A percentile compares a stretch with the other conserved stretches of the same genome.
Conservation (phyloP, 1,284 basidiomycete species). For the Omphalotus olearius region DNA sequence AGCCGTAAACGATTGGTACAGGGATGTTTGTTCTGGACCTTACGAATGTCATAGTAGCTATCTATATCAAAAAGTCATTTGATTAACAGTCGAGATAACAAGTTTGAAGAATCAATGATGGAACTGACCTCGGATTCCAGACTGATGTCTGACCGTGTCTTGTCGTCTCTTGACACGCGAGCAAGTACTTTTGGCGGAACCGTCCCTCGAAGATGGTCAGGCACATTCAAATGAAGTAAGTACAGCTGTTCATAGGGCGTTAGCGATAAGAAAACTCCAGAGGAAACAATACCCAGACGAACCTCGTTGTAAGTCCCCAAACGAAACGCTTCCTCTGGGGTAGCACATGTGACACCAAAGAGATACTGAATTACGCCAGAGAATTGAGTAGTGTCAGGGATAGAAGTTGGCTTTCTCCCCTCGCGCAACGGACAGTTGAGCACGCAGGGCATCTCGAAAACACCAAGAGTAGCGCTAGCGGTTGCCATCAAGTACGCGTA, state of each 20-base stretch:
- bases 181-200: constrained; percentile 20
- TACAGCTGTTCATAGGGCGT: constrained; percentile 15
- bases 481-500: neutral
- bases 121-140: constrained; percentile 20
- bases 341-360: constrained; percentile 19
- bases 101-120: too few relatives aligned
- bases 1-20: constrained; percentile 21
- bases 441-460: constrained; percentile 16
- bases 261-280: neutral
- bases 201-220: constrained; percentile 9
- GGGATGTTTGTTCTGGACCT: constrained; percentile 17
- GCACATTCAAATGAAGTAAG: constrained; percentile 17
- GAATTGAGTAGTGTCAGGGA: constrained; percentile 23
- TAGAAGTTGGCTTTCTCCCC: constrained; percentile 20
- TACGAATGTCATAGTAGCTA: constrained; percentile 22
- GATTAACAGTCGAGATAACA: neutral
- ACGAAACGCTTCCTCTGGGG: constrained; percentile 19
- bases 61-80: constrained; percentile 9
- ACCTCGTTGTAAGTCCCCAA: constrained; percentile 20
- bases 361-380: constrained; percentile 17
- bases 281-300: neutral
- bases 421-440: constrained; percentile 14
- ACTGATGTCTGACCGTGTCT: constrained; percentile 21
- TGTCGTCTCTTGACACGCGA: constrained; percentile 20
- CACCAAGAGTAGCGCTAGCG: neutral